Evolutionary conservation across 169 alveolate genomes (phyloP).

Genomic region (Cryptosporidium xiaoi): DNA sequence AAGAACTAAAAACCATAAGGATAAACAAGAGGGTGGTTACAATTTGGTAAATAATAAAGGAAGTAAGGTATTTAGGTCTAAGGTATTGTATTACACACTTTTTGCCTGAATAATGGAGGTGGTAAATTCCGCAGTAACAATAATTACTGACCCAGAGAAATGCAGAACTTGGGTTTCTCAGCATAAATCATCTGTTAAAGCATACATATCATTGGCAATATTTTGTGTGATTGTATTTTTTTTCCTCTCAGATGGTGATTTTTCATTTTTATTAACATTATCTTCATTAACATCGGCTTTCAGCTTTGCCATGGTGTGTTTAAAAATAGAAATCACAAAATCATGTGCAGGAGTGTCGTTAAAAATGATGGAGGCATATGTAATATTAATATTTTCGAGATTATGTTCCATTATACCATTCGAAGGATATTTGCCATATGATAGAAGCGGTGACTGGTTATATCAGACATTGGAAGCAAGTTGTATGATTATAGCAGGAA

Average conservation of each 20-base stretch:
- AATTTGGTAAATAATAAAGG: background rate
- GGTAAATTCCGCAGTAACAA: constrained; percentile 72
- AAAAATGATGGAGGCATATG: constrained; percentile 88
- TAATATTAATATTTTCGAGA: constrained; percentile 85
- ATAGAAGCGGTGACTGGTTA: constrained; percentile 93
- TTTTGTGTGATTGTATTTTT: constrained; percentile 83
- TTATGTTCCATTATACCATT: constrained; percentile 90
- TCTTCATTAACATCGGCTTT: constrained; percentile 89
- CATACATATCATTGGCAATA: constrained; percentile 67
- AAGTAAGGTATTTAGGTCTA: too few relatives aligned
- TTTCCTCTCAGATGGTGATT: constrained; percentile 92
- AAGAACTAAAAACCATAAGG: too few relatives aligned
- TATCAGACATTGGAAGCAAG: constrained; percentile 91
- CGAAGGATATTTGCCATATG: constrained; percentile 93
- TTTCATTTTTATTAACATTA: constrained; percentile 91
- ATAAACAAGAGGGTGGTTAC: too few relatives aligned
- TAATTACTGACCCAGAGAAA: constrained; percentile 68
- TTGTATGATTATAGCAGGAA: constrained; percentile 84
- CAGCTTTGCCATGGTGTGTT: constrained; percentile 89
- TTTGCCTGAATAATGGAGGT: constrained; percentile 39
- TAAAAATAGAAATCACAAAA: constrained; percentile 84
- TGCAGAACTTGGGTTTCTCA: constrained; percentile 76
- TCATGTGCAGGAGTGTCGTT: constrained; percentile 91
- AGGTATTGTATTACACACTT: too few relatives aligned
- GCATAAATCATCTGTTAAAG: constrained; percentile 72